Percentiles rank a stretch among this genome's conserved stretches.
Conservation (phyloP, 352 stramenopile species). For the Pythium dissotocum region DNA sequence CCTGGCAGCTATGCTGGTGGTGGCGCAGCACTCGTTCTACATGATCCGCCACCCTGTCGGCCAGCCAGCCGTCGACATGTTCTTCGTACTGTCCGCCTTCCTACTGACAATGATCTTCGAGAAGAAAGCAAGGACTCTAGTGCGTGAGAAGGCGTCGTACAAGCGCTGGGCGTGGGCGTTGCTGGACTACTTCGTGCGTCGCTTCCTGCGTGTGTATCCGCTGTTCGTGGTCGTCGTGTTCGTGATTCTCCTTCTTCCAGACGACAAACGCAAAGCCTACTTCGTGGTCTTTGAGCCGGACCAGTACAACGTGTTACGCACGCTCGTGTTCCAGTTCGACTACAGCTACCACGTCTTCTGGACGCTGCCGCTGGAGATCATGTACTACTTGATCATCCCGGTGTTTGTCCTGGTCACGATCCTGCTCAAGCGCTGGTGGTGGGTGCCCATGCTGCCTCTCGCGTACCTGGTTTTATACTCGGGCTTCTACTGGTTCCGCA, state of each 20-base stretch:
- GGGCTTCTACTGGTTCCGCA: constrained; percentile 23
- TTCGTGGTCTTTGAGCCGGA: background rate
- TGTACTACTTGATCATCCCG: constrained; percentile 43
- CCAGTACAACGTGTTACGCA: constrained; percentile 18
- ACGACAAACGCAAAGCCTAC: constrained; percentile 20
- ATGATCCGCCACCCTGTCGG: constrained; percentile 41
- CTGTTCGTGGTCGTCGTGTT: constrained; percentile 38
- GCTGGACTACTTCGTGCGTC: constrained; percentile 46
- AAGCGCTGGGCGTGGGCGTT: constrained; percentile 37
- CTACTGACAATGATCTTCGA: constrained; percentile 56
- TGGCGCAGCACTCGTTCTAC: constrained; percentile 30
- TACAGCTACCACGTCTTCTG: constrained; percentile 24
- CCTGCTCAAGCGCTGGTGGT: constrained; percentile 28
- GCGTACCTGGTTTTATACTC: constrained; percentile 26
- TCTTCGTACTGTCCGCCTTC: constrained; percentile 59
- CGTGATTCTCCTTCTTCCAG: constrained; percentile 1
- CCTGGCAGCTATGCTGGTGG: constrained; percentile 31
- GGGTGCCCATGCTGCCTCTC: constrained; percentile 12
- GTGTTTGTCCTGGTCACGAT: constrained; percentile 29
- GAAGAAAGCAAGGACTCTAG: constrained; percentile 40
- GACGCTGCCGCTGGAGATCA: constrained; percentile 38
- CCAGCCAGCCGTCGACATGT: constrained; percentile 43
- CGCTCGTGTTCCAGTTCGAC: constrained; percentile 38
- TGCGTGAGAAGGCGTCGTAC: constrained; percentile 25
- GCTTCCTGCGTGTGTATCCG: constrained; percentile 53